A percentile compares a stretch with the other conserved stretches of the same genome.
phyloP scores from a whole-genome alignment of 23 red algal species.

The Gracilaria vermiculophylla region DNA sequence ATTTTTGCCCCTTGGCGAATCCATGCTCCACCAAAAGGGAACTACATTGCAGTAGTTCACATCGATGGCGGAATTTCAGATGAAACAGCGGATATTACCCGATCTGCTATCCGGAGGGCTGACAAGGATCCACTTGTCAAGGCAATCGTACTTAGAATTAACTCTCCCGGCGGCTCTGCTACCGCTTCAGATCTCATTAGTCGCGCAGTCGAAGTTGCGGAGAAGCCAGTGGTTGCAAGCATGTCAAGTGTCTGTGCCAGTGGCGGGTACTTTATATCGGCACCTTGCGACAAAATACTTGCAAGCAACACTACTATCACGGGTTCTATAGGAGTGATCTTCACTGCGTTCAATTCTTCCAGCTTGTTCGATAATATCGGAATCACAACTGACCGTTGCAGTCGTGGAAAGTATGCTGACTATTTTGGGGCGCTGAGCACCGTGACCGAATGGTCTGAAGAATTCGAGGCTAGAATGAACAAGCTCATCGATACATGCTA shows the following conservation, averaged over 20 bases:
- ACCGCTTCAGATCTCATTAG: slow-evolving; percentile 88
- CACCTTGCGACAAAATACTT: slow-evolving; percentile 81
- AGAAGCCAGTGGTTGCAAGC: slow-evolving; percentile 87
- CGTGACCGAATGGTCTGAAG: slow-evolving; percentile 72
- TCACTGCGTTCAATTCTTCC: slow-evolving; percentile 54
- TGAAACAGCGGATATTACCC: slow-evolving; percentile 26
- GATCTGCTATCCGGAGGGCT: slow-evolving; percentile 70
- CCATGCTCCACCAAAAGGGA: slow-evolving; percentile 31
- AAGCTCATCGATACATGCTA: slow-evolving; percentile 70
- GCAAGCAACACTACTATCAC: slow-evolving; percentile 84
- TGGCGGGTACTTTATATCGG: slow-evolving; percentile 93
- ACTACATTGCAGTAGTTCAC: slow-evolving; percentile 47
- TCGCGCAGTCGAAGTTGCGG: slow-evolving; percentile 64
- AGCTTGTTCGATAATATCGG: slow-evolving; percentile 85
- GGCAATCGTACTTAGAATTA: slow-evolving; percentile 84
- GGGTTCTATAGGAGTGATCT: slow-evolving; percentile 93
- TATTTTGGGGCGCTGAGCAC: slow-evolving; percentile 54
- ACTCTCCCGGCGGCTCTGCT: slow-evolving; percentile 90
- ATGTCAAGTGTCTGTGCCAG: slow-evolving; percentile 90
- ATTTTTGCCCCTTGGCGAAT: slow-evolving; percentile 51
- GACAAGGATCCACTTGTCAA: slow-evolving; percentile 71
- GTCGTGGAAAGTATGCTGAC: slow-evolving; percentile 60
- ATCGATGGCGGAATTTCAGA: slow-evolving; percentile 54
- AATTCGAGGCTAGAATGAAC: slow-evolving; percentile 63
- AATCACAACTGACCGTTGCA: slow-evolving; percentile 71